These are phyloP conservation scores for Artemisia tridentata DNA, from an alignment of 129 eudicot genomes.

Conservation along the genomic window DNA sequence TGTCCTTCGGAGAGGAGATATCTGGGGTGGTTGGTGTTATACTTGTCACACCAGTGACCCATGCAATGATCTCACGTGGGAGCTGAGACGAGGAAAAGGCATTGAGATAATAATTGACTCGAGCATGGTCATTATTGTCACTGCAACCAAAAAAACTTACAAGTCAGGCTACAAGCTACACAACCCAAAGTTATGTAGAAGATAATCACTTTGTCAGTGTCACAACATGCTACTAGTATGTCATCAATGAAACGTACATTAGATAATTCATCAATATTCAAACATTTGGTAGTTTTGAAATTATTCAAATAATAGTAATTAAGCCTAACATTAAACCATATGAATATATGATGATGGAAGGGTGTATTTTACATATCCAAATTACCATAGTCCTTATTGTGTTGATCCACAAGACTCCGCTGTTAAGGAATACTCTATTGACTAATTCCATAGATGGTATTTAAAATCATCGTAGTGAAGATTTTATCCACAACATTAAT, in stretches of 20 bases:
- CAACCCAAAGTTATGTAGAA: background rate
- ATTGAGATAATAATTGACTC: conserved; percentile 39
- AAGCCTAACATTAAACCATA: too few relatives aligned
- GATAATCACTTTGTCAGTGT: background rate
- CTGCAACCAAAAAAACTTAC: conserved; percentile 31
- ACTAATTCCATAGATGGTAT: too few relatives aligned
- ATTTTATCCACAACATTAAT: too few relatives aligned
- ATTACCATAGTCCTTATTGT: too few relatives aligned
- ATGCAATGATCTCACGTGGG: conserved; percentile 41
- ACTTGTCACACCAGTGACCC: conserved; percentile 39
- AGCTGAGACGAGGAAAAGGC: conserved; percentile 50
- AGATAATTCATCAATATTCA: background rate
- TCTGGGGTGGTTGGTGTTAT: conserved; percentile 32
- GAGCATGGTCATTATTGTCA: conserved; percentile 37
- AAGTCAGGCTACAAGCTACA: conserved; percentile 14
- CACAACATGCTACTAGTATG: background rate
- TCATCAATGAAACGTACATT: background rate
- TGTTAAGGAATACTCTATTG: too few relatives aligned
- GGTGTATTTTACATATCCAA: too few relatives aligned
- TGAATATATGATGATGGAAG: too few relatives aligned
- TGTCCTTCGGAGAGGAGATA: conserved; percentile 47
- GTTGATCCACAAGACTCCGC: too few relatives aligned
- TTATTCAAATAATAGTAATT: background rate
- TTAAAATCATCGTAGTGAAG: too few relatives aligned
- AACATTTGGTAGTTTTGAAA: background rate